Evolutionary conservation across 2,329 filamentous ascomycete genomes (phyloP), one percentile per base, ranked within the genome.

Genomic region (Apiospora hydei): DNA sequence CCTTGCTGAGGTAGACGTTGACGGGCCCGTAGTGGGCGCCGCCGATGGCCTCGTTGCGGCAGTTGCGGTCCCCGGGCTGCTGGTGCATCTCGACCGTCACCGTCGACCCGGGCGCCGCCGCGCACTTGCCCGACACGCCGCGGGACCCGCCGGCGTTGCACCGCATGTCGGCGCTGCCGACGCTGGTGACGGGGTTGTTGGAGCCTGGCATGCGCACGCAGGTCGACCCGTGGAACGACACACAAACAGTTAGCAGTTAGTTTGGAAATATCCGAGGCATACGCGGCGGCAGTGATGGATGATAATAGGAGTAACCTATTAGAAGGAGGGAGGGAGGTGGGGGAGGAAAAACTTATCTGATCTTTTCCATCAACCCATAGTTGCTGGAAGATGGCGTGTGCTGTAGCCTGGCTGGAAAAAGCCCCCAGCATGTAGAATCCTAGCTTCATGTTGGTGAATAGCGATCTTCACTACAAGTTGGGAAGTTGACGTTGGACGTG

Each of bases 81-180:
- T 69, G 57, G 80, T 90, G 88, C 86, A 90, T 90, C 79, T 90
- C 88, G 10, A 89, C 82, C 0, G 87, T 88, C 18, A 89, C 84
- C 0, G 81, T 86, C 5, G 81, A 80, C 3, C 87, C 87, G 3
- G 86, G 85, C 43, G 80, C 78, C 43, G 87, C 85, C 26, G 81
- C 77, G 76, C 86, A 88, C 75, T 86, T 85, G 18, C 80, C 81
- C 1, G 80, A 72, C 4, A 83, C 81, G 21, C 80, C 75, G n/a
- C 74, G 77, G 11, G 77, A 78, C 30, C 80, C 80, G 41, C 79
- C 80, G 34, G 78, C 80, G 74, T 86, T 86, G 74, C 85, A 87
- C 72, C 81, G 78, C 38, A 86, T 82, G 77, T 83, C 82, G 34
- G 80, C 78, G 3, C 81, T 81, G 3, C 80, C 80, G 16, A 84